Evolutionary conservation across 306 rosid genomes (phyloP), one percentile per base, ranked within the genome.

Genomic region (Ammopiptanthus mongolicus): DNA sequence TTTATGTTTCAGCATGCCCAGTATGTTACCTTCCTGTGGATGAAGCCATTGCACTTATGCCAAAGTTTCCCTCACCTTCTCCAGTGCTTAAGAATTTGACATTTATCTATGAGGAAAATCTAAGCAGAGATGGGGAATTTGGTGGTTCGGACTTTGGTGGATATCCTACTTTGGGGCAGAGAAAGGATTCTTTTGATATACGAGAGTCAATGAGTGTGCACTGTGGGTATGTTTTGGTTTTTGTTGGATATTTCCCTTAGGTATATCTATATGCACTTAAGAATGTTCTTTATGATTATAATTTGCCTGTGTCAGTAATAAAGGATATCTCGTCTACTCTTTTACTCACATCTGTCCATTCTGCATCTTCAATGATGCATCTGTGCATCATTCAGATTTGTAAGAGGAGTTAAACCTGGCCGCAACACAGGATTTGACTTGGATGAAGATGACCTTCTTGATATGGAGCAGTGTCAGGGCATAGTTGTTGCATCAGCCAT

Each of bases 131-230:
- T 52, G 82, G 86, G 1, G 96, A 91, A 65, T 90, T 94, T 53
- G 98, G 95, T 48, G 98, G 98, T 77, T 94, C 98, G 0, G 97
- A 88, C 55, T 94, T 94, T 86, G 98, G 97, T 66, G 98, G 98
- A 75, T 91, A 91, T 82, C 96, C 96, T 79, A 94, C 95, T 74
- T 62, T 94, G 85, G 84, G 75, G 55, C 95, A 91, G 80, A 90
- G 98, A 81, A 82, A 60, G 25, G 88, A 88, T 79, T 91, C 97
- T 37, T 88, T 74, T 73, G 86, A 88, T 70, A 69, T 94, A 83
- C 83, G 74, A 58, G 97, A 87, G 73, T 90, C 95, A 3, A 94
- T 94, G 97, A 88, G 70, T 10, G 89, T 91, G 81, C 93, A 90
- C 64, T 94, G 98, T 51, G 98, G 98, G 98, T 94, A 82, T 69